Evolutionary conservation across 2,329 filamentous ascomycete species (phyloP).

Genomic region (Magnaporthales sp.): DNA sequence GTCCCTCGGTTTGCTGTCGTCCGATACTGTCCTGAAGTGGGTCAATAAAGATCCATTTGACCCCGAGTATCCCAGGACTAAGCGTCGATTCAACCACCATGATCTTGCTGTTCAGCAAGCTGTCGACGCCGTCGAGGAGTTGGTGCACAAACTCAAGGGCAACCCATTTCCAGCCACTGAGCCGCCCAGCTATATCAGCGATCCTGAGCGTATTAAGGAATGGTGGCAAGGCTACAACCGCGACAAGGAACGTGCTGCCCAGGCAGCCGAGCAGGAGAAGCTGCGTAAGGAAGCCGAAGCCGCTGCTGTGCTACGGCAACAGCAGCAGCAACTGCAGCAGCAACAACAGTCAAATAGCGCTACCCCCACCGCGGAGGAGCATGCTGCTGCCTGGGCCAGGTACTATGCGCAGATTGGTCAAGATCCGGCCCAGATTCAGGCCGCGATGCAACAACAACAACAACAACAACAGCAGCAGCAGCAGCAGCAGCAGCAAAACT

Average conservation of each 20-base stretch:
- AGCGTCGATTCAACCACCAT: constrained; percentile 27
- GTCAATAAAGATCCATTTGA: constrained; percentile 30
- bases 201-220: constrained; percentile 36
- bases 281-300: constrained; percentile 29
- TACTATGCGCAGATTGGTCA: constrained; percentile 28
- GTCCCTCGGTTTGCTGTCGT: constrained; percentile 32
- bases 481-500: constrained; percentile 13
- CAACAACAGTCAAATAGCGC: constrained; percentile 2
- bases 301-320: constrained; percentile 12
- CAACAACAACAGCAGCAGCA: constrained; percentile 10
- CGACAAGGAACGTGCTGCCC: constrained; percentile 18
- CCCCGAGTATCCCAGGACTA: constrained; percentile 20
- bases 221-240: constrained; percentile 42
- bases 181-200: constrained; percentile 43
- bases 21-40: constrained; percentile 34
- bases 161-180: constrained; percentile 40
- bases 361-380: constrained; percentile 16
- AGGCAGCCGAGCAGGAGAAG: constrained; percentile 15
- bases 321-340: constrained; percentile 13
- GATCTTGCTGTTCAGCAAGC: constrained; percentile 34
- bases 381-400: constrained; percentile 26
- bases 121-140: constrained; percentile 31
- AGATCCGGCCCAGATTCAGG: constrained; percentile 15
- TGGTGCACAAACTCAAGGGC: constrained; percentile 31
- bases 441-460: constrained; percentile 14